A percentile compares a stretch with the other conserved stretches of the same genome.
These are phyloP conservation scores for Sedum album DNA, from an alignment of 164 flowering plant genomes.

Conservation along the genomic window DNA sequence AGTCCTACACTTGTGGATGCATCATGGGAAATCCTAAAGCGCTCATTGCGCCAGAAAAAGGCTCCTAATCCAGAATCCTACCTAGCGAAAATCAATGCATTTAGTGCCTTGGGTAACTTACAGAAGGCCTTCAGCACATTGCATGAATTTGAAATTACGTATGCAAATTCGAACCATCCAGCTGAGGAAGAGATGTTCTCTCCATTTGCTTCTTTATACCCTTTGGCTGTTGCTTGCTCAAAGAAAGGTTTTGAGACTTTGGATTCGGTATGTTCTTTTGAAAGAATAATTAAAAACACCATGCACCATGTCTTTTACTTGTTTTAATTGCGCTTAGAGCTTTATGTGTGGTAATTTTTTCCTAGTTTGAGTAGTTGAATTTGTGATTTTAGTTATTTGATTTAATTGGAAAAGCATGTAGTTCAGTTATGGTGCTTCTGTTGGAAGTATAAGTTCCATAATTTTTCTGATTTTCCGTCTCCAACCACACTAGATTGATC, in stretches of 20 bases:
- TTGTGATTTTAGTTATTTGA: not conserved
- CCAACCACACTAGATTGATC: not conserved
- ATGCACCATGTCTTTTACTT: not conserved
- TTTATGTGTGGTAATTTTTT: no score
- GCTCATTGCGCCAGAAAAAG: slow-evolving; percentile 68
- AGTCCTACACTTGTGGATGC: slow-evolving; percentile 62
- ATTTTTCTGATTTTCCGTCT: no score
- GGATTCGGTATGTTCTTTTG: slow-evolving; percentile 49
- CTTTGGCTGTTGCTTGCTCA: slow-evolving; percentile 77
- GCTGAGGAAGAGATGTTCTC: slow-evolving; percentile 58
- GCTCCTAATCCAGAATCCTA: slow-evolving; percentile 66
- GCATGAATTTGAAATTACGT: slow-evolving; percentile 58
- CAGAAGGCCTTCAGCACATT: slow-evolving; percentile 67
- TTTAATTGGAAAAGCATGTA: not conserved
- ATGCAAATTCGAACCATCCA: slow-evolving; percentile 36
- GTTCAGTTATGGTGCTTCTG: not conserved
- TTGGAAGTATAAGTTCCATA: not conserved
- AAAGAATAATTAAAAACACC: not conserved
- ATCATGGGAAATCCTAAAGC: slow-evolving; percentile 73
- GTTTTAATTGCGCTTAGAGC: not conserved
- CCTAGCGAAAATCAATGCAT: slow-evolving; percentile 67
- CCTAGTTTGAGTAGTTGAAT: not conserved
- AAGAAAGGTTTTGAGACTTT: slow-evolving; percentile 80
- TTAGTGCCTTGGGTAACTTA: slow-evolving; percentile 64
- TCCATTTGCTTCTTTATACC: slow-evolving; percentile 77